Evolutionary conservation across 176 grass and related monocot species (phyloP).

Genomic region (Ensete glaucum): DNA sequence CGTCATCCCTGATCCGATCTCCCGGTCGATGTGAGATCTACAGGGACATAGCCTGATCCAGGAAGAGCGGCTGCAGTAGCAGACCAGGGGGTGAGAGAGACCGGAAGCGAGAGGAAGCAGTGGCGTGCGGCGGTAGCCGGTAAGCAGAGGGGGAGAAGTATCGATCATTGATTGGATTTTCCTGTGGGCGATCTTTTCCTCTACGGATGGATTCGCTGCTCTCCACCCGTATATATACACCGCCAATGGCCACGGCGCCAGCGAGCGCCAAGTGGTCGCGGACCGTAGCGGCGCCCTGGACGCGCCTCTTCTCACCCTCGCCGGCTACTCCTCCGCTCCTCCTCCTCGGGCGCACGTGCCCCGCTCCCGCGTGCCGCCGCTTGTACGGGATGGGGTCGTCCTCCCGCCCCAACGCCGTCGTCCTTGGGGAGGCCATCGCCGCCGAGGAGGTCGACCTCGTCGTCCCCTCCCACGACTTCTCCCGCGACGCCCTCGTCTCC

Average conservation of each 20-base stretch:
- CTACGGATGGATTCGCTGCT: background rate
- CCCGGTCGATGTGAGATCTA: no score
- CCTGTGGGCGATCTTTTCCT: background rate
- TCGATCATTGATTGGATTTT: background rate
- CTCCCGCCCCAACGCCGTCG: conserved; percentile 39
- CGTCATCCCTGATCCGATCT: no score
- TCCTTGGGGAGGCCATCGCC: conserved; percentile 57
- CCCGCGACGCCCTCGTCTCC: conserved; percentile 56
- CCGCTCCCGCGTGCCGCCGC: background rate
- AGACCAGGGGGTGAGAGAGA: no score
- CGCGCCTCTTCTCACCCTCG: background rate
- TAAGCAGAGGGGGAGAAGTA: no score
- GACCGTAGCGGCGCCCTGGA: background rate
- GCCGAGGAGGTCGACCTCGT: conserved; percentile 53
- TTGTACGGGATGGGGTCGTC: background rate
- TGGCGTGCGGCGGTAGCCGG: no score
- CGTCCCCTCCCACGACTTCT: conserved; percentile 59
- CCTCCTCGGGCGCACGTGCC: background rate
- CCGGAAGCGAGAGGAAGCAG: background rate
- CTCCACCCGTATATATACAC: background rate
- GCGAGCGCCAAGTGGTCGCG: background rate
- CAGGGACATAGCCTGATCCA: no score
- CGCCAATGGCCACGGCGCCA: background rate
- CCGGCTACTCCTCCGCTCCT: background rate
- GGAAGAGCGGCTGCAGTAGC: no score